Percentiles rank a stretch among this genome's conserved stretches.
phyloP scores from a whole-genome alignment of 106 monocot species.

The Acanthochlamys bracteata region DNA sequence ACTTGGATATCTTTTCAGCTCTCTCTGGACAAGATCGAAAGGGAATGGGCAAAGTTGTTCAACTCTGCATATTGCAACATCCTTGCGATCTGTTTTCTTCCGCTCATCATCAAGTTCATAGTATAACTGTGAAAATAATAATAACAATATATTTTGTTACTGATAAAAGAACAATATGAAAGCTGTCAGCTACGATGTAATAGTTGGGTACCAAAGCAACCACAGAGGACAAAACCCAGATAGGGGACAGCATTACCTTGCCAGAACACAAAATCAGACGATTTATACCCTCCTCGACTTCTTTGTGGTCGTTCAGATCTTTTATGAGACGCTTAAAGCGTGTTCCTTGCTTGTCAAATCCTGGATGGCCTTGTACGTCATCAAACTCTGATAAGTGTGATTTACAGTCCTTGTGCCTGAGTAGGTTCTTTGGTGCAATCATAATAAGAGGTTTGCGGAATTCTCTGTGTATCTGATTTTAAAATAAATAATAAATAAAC shows the following conservation, averaged over 20 bases:
- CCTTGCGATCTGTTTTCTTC: slow-evolving; percentile 43
- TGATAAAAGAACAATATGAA: background rate
- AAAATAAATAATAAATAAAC: slow-evolving; percentile 1
- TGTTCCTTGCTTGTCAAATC: slow-evolving; percentile 98
- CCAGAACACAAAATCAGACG: slow-evolving; percentile 88
- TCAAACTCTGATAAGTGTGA: slow-evolving; percentile 95
- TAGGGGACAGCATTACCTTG: slow-evolving; percentile 45
- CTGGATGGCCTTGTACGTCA: slow-evolving; percentile 81
- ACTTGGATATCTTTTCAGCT: slow-evolving; percentile 97
- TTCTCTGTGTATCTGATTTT: slow-evolving; percentile 78
- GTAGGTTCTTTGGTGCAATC: slow-evolving; percentile 88
- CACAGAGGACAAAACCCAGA: background rate
- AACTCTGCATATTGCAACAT: slow-evolving; percentile 90
- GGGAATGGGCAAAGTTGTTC: slow-evolving; percentile 97
- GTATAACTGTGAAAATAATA: slow-evolving; percentile 47
- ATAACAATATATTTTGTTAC: background rate
- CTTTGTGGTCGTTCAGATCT: slow-evolving; percentile 73
- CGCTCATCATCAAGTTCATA: slow-evolving; percentile 89
- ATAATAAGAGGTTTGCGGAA: slow-evolving; percentile 94
- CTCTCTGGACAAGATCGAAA: slow-evolving; percentile 86
- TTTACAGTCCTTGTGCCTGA: slow-evolving; percentile 93
- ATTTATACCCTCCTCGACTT: slow-evolving; percentile 78
- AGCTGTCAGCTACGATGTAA: background rate
- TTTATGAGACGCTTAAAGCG: slow-evolving; percentile 97
- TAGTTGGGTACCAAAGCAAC: background rate